A percentile compares a stretch with the other conserved stretches of the same genome.
Evolutionary conservation across 805 yeast species (phyloP).

Genomic region (Pichia nakasei): DNA sequence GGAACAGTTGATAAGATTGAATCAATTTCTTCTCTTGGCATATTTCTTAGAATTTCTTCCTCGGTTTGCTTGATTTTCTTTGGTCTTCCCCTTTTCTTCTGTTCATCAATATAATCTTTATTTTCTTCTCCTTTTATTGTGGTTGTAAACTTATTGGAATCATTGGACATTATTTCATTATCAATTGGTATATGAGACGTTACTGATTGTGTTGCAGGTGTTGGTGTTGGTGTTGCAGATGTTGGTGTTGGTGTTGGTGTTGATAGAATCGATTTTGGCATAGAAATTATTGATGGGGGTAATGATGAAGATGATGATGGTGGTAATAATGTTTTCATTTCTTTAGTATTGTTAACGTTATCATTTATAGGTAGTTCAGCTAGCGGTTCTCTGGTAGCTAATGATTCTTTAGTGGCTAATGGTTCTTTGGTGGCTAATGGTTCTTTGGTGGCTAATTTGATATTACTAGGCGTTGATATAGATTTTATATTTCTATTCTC

Average conservation of each 20-base stretch:
- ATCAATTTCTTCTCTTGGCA: constrained; percentile 21
- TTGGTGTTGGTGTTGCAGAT: background rate
- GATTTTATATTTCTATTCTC: background rate
- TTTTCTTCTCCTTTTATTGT: background rate
- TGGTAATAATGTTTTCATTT: too few relatives aligned
- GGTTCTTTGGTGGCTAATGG: background rate
- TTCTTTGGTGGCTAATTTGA: background rate
- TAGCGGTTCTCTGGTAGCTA: background rate
- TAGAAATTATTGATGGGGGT: too few relatives aligned
- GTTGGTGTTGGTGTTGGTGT: background rate
- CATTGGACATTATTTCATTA: background rate
- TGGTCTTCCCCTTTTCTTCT: constrained; percentile 9
- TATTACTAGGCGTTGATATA: background rate
- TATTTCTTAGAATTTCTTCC: constrained; percentile 10
- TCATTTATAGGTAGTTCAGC: background rate
- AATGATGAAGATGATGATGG: too few relatives aligned
- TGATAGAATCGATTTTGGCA: too few relatives aligned
- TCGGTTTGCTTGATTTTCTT: constrained; percentile 6
- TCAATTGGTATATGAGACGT: background rate
- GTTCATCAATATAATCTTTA: background rate
- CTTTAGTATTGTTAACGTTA: background rate
- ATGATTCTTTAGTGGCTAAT: too few relatives aligned
- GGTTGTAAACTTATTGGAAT: background rate
- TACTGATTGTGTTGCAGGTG: background rate
- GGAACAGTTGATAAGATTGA: constrained; percentile 26